Evolutionary conservation across 2,329 filamentous ascomycete species (phyloP), one percentile per base, ranked within the genome.

Genomic region (Aspergillus sergii): DNA sequence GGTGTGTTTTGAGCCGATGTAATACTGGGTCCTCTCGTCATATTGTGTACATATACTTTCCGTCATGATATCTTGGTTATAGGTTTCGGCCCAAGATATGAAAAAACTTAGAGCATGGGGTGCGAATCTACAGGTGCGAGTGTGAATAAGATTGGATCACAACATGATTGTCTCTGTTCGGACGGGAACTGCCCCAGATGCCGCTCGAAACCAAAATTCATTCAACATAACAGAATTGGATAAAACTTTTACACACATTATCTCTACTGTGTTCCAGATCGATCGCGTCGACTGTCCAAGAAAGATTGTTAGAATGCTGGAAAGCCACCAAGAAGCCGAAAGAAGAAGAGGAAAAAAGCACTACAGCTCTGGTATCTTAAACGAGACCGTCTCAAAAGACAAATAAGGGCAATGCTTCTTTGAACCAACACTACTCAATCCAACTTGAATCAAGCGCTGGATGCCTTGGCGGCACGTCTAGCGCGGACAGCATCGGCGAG

Each of bases 401-500:
- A 59, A 48, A 34, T 64, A 59, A 67, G 48, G 63, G 11, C 32
- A 36, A 34, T 11, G 19, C 19, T 36, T 58, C 30, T 58, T 48
- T 26, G 32, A 30, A 30, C 32, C 32, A 55, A 32, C 21, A 21
- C 51, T 21, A 11, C n/a, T 51, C 55, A 58, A 60, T 55, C 68
- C 70, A 62, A 54, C 65, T 59, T 70, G 32, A 73, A 66, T 74
- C 75, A 41, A 54, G 72, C 61, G 58, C 74, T 61, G 48, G 73
- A 67, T 23, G 71, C 70, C 21, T 71, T 73, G 57, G 73, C 67
- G 71, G 87, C 83, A 72, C 95, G 88, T 71, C 94, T 88, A 67
- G 87, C 86, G 58, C 91, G 87, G 58, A 98, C 90, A 41, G 92
- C 91, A n/a, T 88, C 88, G 7, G 95, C 94, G 34, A 98, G 86